These are phyloP conservation scores for Solanum appendiculatum DNA, from an alignment of 257 asterid species.

Conservation along the genomic window DNA sequence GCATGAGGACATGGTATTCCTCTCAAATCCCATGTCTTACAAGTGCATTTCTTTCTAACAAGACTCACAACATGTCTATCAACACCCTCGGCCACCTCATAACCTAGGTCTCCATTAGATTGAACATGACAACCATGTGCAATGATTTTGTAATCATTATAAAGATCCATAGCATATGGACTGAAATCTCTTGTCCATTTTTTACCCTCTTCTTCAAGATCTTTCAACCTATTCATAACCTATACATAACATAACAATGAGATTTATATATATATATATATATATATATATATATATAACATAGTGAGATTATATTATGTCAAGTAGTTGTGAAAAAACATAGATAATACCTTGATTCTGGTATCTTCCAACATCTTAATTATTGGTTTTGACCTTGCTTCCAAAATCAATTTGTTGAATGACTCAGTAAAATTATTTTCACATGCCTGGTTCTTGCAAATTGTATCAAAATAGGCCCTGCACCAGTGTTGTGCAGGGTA, in stretches of 20 bases:
- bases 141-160: neutral
- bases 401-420: too few relatives aligned
- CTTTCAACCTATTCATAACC: neutral
- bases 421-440: too few relatives aligned
- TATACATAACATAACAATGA: too few relatives aligned
- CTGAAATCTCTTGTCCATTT: neutral
- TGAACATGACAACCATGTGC: neutral
- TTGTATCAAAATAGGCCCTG: neutral
- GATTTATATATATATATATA: too few relatives aligned
- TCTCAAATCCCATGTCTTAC: neutral
- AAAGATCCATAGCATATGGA: neutral
- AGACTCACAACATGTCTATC: neutral
- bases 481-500: neutral
- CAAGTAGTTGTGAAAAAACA: neutral
- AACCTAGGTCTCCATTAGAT: neutral
- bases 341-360: neutral
- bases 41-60: neutral
- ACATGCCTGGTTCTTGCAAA: neutral
- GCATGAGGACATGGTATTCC: neutral
- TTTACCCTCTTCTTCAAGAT: neutral
- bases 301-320: too few relatives aligned
- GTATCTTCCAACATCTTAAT: neutral
- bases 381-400: neutral
- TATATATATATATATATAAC: too few relatives aligned
- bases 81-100: neutral